Evolutionary conservation across 257 asterid species (phyloP).

Genomic region (Cruciata laevipes): DNA sequence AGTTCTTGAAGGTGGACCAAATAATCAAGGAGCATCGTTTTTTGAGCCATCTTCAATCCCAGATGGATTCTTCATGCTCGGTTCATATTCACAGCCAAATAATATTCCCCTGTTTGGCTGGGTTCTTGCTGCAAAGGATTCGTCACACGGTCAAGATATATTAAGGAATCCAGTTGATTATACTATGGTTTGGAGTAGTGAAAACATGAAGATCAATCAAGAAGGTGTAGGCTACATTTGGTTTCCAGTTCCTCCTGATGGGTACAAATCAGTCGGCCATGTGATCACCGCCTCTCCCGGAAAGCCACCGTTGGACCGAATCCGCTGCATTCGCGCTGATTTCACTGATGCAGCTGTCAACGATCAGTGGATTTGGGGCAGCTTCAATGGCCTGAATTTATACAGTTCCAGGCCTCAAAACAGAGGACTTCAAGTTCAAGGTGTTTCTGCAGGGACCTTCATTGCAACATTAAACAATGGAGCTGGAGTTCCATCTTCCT

Average conservation of each 20-base stretch:
- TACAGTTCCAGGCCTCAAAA: constrained; percentile 20
- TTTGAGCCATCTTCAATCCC: constrained; percentile 27
- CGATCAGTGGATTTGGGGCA: constrained; percentile 19
- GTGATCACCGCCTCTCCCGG: constrained; percentile 11
- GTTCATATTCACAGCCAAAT: constrained; percentile 27
- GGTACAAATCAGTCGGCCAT: constrained; percentile 16
- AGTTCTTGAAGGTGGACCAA: constrained; percentile 27
- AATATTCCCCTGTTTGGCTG: constrained; percentile 26
- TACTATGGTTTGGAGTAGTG: constrained; percentile 17
- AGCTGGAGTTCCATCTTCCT: constrained; percentile 6
- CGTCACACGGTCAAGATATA: not conserved
- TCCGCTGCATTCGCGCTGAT: constrained; percentile 17
- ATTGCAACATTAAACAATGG: constrained; percentile 2
- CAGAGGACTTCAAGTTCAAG: constrained; percentile 22
- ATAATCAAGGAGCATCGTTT: constrained; percentile 26
- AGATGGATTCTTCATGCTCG: constrained; percentile 28
- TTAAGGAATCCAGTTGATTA: constrained; percentile 15
- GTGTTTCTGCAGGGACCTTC: constrained; percentile 12
- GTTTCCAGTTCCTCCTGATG: constrained; percentile 16
- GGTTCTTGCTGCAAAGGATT: constrained; percentile 26
- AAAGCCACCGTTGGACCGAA: constrained; percentile 15
- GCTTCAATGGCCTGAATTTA: constrained; percentile 17
- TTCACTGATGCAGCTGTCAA: constrained; percentile 10
- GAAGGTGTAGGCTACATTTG: constrained; percentile 14
- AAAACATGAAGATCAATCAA: constrained; percentile 1